Conservation (phyloP, 352 stramenopile species). For the Phytophthora pluvialis region DNA sequence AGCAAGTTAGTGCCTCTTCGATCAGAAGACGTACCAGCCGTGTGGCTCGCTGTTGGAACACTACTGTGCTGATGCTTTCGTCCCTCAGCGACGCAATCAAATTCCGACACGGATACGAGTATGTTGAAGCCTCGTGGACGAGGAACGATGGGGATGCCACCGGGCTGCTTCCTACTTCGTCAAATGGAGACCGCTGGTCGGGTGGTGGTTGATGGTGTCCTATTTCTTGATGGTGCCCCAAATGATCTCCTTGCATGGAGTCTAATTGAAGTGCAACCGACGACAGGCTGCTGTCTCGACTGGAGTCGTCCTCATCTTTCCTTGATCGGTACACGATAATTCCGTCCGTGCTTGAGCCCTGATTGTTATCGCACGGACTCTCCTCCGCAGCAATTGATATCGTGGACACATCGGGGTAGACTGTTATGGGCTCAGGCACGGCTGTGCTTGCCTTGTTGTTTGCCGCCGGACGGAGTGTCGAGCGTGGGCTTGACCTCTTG, state of each 20-base stretch:
- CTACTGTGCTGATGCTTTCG: constrained; percentile 22
- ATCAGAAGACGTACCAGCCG: constrained; percentile 46
- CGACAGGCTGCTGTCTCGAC: background rate
- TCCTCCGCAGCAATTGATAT: constrained; percentile 29
- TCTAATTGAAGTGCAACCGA: background rate
- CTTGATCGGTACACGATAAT: background rate
- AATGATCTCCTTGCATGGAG: background rate
- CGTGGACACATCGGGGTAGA: constrained; percentile 30
- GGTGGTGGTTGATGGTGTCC: background rate
- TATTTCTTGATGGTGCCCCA: constrained; percentile 3
- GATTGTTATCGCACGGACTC: constrained; percentile 5
- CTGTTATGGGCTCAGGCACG: constrained; percentile 10
- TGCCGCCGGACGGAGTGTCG: background rate
- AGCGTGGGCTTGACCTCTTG: constrained; percentile 16
- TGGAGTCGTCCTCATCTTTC: background rate
- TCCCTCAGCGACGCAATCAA: constrained; percentile 40
- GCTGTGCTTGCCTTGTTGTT: background rate
- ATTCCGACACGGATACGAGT: constrained; percentile 43
- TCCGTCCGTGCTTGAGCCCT: background rate
- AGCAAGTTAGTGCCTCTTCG: constrained; percentile 43
- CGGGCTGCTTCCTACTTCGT: background rate
- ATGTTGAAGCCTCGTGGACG: constrained; percentile 43
- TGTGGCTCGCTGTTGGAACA: constrained; percentile 39
- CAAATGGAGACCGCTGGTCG: constrained; percentile 4
- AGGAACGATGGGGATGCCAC: constrained; percentile 23